phyloP scores from a whole-genome alignment of 1,139 yeast genomes.

The Saccharomyces hybrid region DNA sequence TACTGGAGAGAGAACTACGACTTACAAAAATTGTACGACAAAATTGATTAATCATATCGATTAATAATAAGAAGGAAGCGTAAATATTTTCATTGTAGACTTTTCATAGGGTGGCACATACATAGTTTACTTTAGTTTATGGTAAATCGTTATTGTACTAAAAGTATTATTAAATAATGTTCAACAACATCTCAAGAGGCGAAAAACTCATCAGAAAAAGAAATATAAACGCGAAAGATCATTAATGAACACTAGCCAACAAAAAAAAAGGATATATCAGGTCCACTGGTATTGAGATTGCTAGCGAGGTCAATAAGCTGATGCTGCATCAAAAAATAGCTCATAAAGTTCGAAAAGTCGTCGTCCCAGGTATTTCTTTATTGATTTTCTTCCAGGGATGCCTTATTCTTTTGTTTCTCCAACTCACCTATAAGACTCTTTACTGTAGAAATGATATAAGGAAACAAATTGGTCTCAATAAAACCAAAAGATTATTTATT shows the following conservation, averaged over 20 bases:
- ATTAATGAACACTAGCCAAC: neutral
- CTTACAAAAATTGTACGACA: conserved; percentile 48
- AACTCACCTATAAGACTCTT: conserved; percentile 11
- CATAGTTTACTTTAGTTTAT: neutral
- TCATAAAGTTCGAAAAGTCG: conserved; percentile 4
- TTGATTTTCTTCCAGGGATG: conserved; percentile 18
- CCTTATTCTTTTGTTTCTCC: conserved; percentile 16
- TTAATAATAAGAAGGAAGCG: neutral
- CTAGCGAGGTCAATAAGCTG: neutral
- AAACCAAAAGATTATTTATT: conserved; percentile 27
- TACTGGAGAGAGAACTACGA: conserved; percentile 61
- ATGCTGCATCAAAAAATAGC: neutral
- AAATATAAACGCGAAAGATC: neutral
- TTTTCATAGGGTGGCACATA: neutral
- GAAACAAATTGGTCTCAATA: conserved; percentile 20
- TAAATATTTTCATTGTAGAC: neutral
- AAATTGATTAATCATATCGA: conserved; percentile 12
- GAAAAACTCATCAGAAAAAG: neutral
- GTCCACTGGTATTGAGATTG: neutral
- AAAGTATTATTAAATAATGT: neutral
- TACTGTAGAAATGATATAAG: conserved; percentile 11
- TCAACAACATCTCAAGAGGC: neutral
- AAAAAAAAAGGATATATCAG: neutral
- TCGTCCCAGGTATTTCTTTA: conserved; percentile 7
- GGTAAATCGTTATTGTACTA: neutral